phyloP scores from a whole-genome alignment of 2,329 filamentous ascomycete species.

The Cryphonectria carpinicola region DNA sequence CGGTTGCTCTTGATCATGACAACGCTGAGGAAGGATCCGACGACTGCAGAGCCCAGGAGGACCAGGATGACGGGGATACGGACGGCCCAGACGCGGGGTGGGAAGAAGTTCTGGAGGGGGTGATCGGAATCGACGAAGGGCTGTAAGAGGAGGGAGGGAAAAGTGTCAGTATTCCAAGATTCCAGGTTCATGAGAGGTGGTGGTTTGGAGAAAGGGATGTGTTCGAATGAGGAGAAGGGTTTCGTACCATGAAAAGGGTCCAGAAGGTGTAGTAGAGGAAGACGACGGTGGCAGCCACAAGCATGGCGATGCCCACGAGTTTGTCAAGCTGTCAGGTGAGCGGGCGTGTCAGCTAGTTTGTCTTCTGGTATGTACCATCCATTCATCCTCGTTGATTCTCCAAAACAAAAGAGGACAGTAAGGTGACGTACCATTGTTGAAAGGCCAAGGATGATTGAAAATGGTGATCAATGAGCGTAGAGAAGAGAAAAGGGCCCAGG shows the following conservation, averaged over 20 bases:
- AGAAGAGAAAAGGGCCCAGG: slow-evolving; percentile 15
- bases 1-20: slow-evolving; percentile 99
- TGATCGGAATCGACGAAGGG: slow-evolving; percentile 97
- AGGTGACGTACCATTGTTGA: slow-evolving; percentile 38
- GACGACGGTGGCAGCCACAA: slow-evolving; percentile 66
- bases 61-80: slow-evolving; percentile 97
- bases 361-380: background rate
- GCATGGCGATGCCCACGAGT: slow-evolving; percentile 70
- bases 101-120: slow-evolving; percentile 92
- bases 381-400: too few relatives aligned
- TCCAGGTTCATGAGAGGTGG: background rate
- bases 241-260: slow-evolving; percentile 90
- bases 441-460: slow-evolving; percentile 11
- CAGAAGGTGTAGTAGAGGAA: slow-evolving; percentile 93
- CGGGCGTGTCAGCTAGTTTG: slow-evolving; percentile 17
- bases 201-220: slow-evolving; percentile 15
- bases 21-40: slow-evolving; percentile 92
- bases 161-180: background rate
- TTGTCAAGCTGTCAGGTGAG: slow-evolving; percentile 76
- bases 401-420: background rate
- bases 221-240: slow-evolving; percentile 16
- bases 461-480: slow-evolving; percentile 24
- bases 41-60: slow-evolving; percentile 87
- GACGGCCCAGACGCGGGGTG: slow-evolving; percentile 97
- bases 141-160: slow-evolving; percentile 49